Evolutionary conservation across 768 basidiomycete genomes (phyloP).

Genomic region (Lentinula guzmanii): DNA sequence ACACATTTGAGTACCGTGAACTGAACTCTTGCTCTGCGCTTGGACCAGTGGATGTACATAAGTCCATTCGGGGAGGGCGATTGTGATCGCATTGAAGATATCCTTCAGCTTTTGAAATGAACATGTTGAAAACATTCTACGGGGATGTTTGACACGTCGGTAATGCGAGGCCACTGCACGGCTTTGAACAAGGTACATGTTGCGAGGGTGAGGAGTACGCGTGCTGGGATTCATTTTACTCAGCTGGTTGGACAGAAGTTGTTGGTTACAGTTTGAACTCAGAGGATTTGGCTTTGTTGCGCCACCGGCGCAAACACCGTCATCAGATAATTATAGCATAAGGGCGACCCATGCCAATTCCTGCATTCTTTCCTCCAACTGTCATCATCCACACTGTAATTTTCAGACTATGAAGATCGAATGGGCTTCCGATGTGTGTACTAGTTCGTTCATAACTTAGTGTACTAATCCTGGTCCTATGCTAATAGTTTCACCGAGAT

Average conservation of each 20-base stretch:
- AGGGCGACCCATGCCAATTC: not conserved
- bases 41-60: not conserved
- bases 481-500: conserved; percentile 33
- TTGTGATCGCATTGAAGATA: not conserved
- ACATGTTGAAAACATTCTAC: not conserved
- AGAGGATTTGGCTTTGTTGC: not conserved
- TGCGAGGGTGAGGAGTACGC: not conserved
- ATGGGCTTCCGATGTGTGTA: conserved; percentile 39
- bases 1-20: not conserved
- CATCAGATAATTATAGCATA: not conserved
- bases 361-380: not conserved
- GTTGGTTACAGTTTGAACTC: not conserved
- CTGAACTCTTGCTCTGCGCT: not conserved
- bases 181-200: not conserved
- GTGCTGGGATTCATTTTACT: not conserved
- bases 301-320: not conserved
- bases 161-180: not conserved
- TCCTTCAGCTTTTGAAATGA: not conserved
- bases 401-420: conserved; percentile 41
- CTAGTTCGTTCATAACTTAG: not conserved
- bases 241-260: not conserved
- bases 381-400: not conserved
- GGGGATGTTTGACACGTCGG: not conserved
- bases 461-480: not conserved
- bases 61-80: not conserved